Base-by-base conservation (phyloP, 305 asterid species). In the Lippia alba region DNA sequence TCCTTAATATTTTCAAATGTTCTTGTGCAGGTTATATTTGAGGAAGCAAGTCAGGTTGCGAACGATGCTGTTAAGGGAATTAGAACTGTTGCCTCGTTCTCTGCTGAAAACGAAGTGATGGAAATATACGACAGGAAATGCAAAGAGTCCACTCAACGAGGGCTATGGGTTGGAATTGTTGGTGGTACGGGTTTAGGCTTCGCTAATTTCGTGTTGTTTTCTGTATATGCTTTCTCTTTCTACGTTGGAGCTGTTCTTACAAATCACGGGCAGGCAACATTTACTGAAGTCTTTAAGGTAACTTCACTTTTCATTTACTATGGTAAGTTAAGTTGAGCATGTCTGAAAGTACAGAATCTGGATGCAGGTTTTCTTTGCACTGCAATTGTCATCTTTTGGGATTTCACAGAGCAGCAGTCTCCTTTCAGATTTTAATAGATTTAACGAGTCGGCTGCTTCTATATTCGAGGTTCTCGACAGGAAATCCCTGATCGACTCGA, bases 11-110 rank as follows among this genome's bases (percentile, higher is more conserved):
- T 44, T 44, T 5, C 49, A 11, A 3, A 9, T 19, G 15, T 24
- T 79, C 54, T 55, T 3, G 17, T 44, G 30, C 51, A 83, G 93
- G 74, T 64, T 16, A 76, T 70, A 68, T 77, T 79, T 67, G 91
- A 85, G 67, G 86, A 77, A 48, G 89, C 87, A 18, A 78, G 89
- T 63, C 86, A 85, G 50, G 87, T 85, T 10, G 91, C 90, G 12
- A 81, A 69, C 41, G 90, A 89, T 44, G 96, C 96, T 5, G 67
- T 87, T 14, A 76, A 90, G 33, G 82, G 84, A 44, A 86, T 86
- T 24, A 82, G 83, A 73, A 89, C 94, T 0, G 83, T 89, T 1
- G 83, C 78, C 24, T 89, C 96, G 4, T 81, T 85, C 67, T 74
- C 84, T 64, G 89, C 90, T 0, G 94, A 85, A 67, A 59, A 71